These are phyloP conservation scores for Pseudozyma flocculosa DNA, from an alignment of 1,284 basidiomycete species.

Conservation along the genomic window DNA sequence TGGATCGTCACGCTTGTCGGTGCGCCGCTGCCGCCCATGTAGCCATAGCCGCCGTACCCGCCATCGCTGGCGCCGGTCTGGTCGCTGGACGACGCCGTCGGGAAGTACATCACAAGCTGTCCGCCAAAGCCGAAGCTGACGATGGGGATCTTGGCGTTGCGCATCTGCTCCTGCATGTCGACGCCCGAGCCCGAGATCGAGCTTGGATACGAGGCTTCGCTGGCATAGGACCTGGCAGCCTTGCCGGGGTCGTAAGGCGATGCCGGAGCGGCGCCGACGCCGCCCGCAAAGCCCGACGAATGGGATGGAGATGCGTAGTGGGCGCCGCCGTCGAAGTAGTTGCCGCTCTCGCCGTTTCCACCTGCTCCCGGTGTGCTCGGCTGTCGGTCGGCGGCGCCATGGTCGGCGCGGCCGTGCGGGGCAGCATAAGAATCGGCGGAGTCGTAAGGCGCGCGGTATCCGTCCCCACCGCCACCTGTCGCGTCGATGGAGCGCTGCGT, in stretches of 20 bases:
- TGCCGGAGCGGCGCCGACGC: constrained; percentile 6
- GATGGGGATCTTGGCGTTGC: constrained; percentile 41
- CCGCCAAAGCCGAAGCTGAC: constrained; percentile 53
- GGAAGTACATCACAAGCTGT: constrained; percentile 50
- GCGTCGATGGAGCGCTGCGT: too few species aligned
- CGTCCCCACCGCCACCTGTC: too few species aligned
- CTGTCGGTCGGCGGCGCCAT: too few species aligned
- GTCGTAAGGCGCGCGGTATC: too few species aligned
- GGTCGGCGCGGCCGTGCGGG: too few species aligned
- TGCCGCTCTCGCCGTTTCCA: too few species aligned
- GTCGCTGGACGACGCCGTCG: constrained; percentile 15
- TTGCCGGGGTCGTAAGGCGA: constrained; percentile 20
- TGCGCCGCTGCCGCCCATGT: constrained; percentile 16
- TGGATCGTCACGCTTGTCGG: constrained; percentile 34
- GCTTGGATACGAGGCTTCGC: neutral
- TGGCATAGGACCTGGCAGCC: neutral
- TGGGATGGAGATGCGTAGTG: constrained; percentile 12
- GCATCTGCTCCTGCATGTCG: constrained; percentile 44
- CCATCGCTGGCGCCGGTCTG: constrained; percentile 5
- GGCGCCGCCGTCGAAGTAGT: constrained; percentile 13
- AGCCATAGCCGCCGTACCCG: constrained; percentile 30
- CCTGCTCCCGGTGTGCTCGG: too few species aligned
- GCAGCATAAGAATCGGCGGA: too few species aligned
- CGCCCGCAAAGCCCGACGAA: constrained; percentile 7
- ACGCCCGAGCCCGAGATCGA: constrained; percentile 7